Percentiles rank a stretch among this genome's conserved stretches.
Conservation (phyloP, 75 land plant species). For the Gnetum montanum region DNA sequence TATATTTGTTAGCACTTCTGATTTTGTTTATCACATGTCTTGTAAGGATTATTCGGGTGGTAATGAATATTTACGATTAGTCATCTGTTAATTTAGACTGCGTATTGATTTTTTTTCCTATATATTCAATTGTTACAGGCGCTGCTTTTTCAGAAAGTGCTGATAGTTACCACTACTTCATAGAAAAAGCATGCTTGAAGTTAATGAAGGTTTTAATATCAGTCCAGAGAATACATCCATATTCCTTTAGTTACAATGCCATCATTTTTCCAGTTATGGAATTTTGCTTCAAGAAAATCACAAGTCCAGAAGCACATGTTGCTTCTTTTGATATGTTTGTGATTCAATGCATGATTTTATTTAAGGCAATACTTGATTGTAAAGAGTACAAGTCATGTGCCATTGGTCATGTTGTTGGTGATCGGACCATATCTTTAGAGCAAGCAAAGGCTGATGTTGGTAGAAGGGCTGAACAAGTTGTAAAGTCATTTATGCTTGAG, state of each 20-base stretch:
- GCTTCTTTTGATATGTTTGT: conserved; percentile 63
- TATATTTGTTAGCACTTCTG: too few species aligned
- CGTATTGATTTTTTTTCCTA: too few species aligned
- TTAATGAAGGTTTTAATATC: conserved; percentile 71
- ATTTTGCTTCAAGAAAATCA: conserved; percentile 70
- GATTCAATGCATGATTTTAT: conserved; percentile 85
- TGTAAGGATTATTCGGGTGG: too few species aligned
- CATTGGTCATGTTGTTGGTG: conserved; percentile 73
- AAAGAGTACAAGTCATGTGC: conserved; percentile 65
- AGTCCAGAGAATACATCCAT: conserved; percentile 80
- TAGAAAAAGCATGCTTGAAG: conserved; percentile 70
- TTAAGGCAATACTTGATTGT: conserved; percentile 77
- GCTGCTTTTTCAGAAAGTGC: conserved; percentile 44
- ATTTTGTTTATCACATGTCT: too few species aligned
- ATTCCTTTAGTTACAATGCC: conserved; percentile 70
- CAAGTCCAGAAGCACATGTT: conserved; percentile 49
- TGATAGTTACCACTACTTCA: conserved; percentile 43
- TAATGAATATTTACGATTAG: too few species aligned
- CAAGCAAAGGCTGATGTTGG: conserved; percentile 67
- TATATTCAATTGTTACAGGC: conserved; percentile 79
- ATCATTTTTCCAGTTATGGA: conserved; percentile 74
- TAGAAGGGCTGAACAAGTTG: conserved; percentile 41
- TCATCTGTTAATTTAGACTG: too few species aligned
- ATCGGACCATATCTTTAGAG: conserved; percentile 39
- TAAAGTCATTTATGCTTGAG: conserved; percentile 48